Percentiles rank a stretch among this genome's conserved stretches.
Evolutionary conservation across 306 rosid species (phyloP).

Genomic region (Lablab purpureus): DNA sequence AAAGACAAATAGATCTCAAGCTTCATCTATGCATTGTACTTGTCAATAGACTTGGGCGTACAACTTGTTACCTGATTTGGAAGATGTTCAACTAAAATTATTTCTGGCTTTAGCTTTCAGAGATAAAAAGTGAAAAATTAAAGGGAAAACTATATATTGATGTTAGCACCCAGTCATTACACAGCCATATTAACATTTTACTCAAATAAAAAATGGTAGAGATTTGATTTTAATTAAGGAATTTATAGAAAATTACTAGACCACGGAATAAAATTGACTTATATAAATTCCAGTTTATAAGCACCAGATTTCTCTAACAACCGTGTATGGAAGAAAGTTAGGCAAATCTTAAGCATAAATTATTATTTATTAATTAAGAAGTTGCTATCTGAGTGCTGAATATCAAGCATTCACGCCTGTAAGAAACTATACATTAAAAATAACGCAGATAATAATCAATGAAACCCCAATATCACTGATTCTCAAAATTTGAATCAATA

Average conservation of each 20-base stretch:
- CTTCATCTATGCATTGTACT: not conserved
- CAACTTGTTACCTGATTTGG: not conserved
- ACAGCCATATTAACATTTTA: not conserved
- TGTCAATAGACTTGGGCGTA: not conserved
- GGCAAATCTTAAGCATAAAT: not conserved
- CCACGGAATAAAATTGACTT: not conserved
- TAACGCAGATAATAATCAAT: not conserved
- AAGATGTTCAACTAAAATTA: not conserved
- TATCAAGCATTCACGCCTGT: no score
- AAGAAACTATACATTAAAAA: not conserved
- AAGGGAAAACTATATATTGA: not conserved
- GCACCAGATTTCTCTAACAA: not conserved
- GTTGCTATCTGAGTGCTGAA: not conserved
- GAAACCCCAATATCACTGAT: not conserved
- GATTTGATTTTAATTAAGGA: slow-evolving; percentile 21
- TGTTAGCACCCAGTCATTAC: not conserved
- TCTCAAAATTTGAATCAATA: not conserved
- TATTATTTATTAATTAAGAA: not conserved
- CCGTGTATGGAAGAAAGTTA: not conserved
- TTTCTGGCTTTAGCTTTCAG: not conserved
- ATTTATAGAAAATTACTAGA: not conserved
- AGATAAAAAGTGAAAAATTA: not conserved
- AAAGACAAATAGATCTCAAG: not conserved
- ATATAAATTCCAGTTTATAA: not conserved
- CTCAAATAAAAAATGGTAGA: not conserved